Evolutionary conservation across 371 early-diverging fungal species (phyloP).

Genomic region (Actinomucor elegans): DNA sequence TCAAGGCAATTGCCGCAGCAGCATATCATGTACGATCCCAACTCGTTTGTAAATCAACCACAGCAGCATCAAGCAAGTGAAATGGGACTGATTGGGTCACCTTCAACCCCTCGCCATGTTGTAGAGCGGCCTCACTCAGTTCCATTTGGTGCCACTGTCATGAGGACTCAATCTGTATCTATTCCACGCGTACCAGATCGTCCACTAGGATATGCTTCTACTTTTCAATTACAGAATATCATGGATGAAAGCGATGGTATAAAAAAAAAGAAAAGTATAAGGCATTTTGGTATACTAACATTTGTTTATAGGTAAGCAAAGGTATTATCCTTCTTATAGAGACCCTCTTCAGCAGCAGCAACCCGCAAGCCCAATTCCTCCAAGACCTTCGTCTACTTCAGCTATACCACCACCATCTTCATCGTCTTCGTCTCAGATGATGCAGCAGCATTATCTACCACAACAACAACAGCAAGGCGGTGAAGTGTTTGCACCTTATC

Average conservation of each 20-base stretch:
- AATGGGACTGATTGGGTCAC: background rate
- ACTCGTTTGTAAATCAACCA: slow-evolving; percentile 1
- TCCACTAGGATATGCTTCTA: slow-evolving; percentile 2
- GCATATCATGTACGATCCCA: slow-evolving; percentile 3
- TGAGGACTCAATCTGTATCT: background rate
- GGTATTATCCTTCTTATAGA: background rate
- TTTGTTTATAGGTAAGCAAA: slow-evolving; percentile 2
- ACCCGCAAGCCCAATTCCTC: background rate
- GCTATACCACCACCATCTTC: background rate
- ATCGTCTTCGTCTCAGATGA: slow-evolving; percentile 6
- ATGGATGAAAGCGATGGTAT: slow-evolving; percentile 10
- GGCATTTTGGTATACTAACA: background rate
- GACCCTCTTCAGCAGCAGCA: slow-evolving; percentile 8
- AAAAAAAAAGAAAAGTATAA: background rate
- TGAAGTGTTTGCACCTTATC: slow-evolving; percentile 1
- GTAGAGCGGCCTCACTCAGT: slow-evolving; percentile 19
- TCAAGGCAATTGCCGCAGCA: background rate
- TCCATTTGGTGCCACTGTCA: slow-evolving; percentile 11
- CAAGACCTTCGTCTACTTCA: background rate
- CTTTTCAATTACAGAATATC: slow-evolving; percentile 8
- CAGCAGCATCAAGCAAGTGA: background rate
- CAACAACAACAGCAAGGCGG: background rate
- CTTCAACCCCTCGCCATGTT: background rate
- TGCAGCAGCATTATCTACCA: background rate
- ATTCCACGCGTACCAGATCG: background rate